Base-by-base conservation (phyloP, 345 rosid genomes). In the Camelina hispida region DNA sequence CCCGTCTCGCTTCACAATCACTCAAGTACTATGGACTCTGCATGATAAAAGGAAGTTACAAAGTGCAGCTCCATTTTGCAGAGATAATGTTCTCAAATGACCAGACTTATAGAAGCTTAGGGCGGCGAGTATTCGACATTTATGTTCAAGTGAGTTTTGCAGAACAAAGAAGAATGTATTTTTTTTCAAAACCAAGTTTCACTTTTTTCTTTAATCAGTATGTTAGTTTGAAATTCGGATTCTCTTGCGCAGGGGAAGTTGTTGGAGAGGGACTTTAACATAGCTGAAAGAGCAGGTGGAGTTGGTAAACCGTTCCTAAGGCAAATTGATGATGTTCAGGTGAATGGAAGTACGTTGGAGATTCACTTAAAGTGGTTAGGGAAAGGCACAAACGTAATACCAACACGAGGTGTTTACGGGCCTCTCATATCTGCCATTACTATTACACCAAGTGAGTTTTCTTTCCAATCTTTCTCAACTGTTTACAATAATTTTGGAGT, bases 341-440 rank as follows among this genome's bases (percentile, higher is more conserved):
- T 94, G 9, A 85, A 72, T 67, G 86, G 88, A 9, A 84, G 83
- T 80, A 91, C 99, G 23, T 17, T 94, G 72, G 93, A 90, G 85
- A 84, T 95, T 68, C 91, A 79, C 76, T 81, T 91, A 46, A 80
- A 80, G 37, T 95, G 99, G 99, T 16, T 79, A 16, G 97, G 98
- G 7, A 88, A 85, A 87, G 97, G 99, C 55, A 90, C 97, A 15
- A 84, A 63, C 17, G 75, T 86, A 5, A 30, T 94, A 72, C 99
- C 99, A 7, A 72, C 53, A 3, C 67, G 92, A 66, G 91, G 90
- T 40, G 87, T 80, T 53, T 86, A 91, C 64, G 99, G 97, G 30
- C 99, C 99, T 72, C 93, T 95, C 58, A 86, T 95, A 74, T 88
- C 93, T 10, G 99, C 88, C 47, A 87, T 87, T 63, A 73, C 88